Evolutionary conservation across 2,329 filamentous ascomycete species (phyloP), one percentile per base, ranked within the genome.

Genomic region (Didymella segeticola): DNA sequence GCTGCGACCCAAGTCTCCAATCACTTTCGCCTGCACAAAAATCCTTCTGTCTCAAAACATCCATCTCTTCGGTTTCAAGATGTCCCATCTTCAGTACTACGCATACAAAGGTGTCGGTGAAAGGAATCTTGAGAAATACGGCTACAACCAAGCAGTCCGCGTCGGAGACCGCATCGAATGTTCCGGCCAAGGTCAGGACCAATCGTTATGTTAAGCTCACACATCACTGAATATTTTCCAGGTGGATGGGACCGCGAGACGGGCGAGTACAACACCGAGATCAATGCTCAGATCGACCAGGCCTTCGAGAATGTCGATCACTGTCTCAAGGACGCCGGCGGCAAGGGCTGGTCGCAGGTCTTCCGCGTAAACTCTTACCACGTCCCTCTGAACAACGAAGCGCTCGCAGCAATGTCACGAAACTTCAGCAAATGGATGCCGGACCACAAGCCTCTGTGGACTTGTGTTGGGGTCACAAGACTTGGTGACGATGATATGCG

Each of bases 301-400:
- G 82, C 83, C 0, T 87, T 87, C 60, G 68, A 64, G 3, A 88
- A 87, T 50, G 80, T 86, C 9, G 82, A 88, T 1, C 64, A 76
- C 5, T 73, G 67, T 23, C 69, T 87, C 4, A 78, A 76, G 34
- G 62, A 79, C 14, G 83, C 83, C 0, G 85, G 85, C 1, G 82
- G 82, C 0, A 79, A 81, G 52, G 83, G 82, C 2, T 84, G 81
- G 81, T 66, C 67, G n/a, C 81, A 86, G 53, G 84, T 86, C 0
- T 75, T 63, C 46, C 56, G 69, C 8, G 59, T 76, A 6, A 69
- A 70, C 27, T 59, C 52, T 4, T 69, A 69, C 41, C 62, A 66
- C 27, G 47, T 64, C 1, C 57, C 60, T 0, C 26, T 66, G 7
- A 58, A 64, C 36, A 48, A 63, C 4, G 59, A 63, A 37, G 58